A percentile compares a stretch with the other conserved stretches of the same genome.
Conservation (phyloP, 2,329 filamentous ascomycete species). For the Fusarium sp. region DNA sequence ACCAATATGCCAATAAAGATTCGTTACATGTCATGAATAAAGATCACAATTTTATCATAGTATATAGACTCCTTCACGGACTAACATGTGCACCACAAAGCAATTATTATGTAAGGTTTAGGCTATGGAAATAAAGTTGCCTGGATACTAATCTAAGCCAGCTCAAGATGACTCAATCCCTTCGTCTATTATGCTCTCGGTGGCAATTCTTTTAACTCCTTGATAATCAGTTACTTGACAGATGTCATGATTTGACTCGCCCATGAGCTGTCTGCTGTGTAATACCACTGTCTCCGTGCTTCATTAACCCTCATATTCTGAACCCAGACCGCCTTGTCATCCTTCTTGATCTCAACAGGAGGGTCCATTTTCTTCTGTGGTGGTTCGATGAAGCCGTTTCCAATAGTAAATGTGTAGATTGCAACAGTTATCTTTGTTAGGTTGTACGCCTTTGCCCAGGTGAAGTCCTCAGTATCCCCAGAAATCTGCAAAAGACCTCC, state of each 20-base stretch:
- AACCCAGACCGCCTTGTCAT: background rate
- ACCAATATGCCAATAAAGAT: no score
- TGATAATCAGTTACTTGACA: background rate
- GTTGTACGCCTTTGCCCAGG: background rate
- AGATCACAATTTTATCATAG: no score
- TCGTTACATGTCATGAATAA: no score
- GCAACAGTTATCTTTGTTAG: background rate
- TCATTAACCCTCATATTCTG: background rate
- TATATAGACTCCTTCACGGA: no score
- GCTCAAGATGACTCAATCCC: no score
- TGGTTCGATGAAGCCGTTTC: background rate
- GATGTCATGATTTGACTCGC: background rate
- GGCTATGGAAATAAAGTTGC: no score
- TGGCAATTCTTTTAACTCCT: background rate
- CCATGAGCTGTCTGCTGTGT: background rate
- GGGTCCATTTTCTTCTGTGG: fast-evolving
- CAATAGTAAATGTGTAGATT: fast-evolving
- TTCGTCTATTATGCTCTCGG: no score
- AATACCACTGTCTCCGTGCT: background rate
- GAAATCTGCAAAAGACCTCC: background rate
- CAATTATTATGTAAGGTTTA: no score
- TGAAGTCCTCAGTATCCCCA: background rate
- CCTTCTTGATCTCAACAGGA: background rate
- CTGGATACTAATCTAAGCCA: no score
- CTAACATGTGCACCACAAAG: no score